Evolutionary conservation across 192 early-diverging fungal species (phyloP).

Genomic region (Coemansia sp.): DNA sequence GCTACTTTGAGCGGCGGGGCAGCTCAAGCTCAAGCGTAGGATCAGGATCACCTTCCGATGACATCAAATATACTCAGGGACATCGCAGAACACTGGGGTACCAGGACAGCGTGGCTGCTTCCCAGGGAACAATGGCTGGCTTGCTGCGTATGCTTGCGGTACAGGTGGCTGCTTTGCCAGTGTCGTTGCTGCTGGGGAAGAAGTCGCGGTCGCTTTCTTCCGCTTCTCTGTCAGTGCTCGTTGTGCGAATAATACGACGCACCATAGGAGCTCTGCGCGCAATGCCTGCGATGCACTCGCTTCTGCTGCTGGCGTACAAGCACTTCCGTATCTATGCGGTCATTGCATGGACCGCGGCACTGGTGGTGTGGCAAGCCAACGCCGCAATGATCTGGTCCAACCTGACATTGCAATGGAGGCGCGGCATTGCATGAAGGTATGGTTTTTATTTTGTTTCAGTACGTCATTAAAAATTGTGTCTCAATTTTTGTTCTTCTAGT

Average conservation of each 20-base stretch:
- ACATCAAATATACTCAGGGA: neutral
- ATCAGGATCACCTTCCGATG: neutral
- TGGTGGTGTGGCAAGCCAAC: slow-evolving; percentile 48
- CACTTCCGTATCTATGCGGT: slow-evolving; percentile 41
- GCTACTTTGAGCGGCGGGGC: slow-evolving; percentile 9
- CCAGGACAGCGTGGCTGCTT: neutral
- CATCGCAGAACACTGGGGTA: neutral
- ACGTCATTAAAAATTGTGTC: too few relatives aligned
- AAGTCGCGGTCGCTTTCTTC: slow-evolving; percentile 2
- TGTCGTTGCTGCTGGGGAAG: slow-evolving; percentile 40
- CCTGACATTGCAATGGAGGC: slow-evolving; percentile 29
- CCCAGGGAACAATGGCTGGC: neutral
- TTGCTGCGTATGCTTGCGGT: slow-evolving; percentile 5
- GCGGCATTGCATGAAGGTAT: slow-evolving; percentile 20
- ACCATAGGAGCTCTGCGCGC: slow-evolving; percentile 17
- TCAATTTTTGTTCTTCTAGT: neutral
- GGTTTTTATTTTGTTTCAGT: too few relatives aligned
- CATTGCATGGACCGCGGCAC: slow-evolving; percentile 43
- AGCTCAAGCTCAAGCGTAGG: neutral
- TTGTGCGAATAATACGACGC: slow-evolving; percentile 3
- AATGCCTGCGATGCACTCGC: slow-evolving; percentile 24
- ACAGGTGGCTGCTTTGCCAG: slow-evolving; percentile 35
- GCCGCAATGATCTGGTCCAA: slow-evolving; percentile 43
- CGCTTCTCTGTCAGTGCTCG: slow-evolving; percentile 6
- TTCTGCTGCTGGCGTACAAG: slow-evolving; percentile 45